These are phyloP conservation scores for Micromonas commoda DNA, from an alignment of 139 green algal species.

Conservation along the genomic window DNA sequence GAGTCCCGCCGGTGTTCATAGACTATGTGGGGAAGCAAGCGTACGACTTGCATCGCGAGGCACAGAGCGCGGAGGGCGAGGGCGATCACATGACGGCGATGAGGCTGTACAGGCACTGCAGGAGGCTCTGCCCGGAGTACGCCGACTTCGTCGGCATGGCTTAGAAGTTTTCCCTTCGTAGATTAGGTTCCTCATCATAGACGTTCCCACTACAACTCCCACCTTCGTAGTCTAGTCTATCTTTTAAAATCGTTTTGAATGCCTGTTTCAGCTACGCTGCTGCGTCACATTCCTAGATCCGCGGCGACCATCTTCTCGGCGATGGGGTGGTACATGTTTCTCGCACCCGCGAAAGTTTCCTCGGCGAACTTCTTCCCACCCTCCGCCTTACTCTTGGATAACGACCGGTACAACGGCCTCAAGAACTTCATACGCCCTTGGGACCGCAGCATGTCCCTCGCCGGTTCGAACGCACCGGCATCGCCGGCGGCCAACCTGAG, in stretches of 20 bases:
- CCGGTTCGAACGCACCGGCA: slow-evolving; percentile 35
- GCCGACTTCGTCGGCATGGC: neutral
- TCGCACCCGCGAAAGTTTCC: slow-evolving; percentile 53
- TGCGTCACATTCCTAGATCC: slow-evolving; percentile 54
- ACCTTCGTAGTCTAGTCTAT: too few relatives aligned
- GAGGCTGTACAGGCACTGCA: neutral
- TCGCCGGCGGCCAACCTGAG: slow-evolving; percentile 63
- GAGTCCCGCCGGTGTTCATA: slow-evolving; percentile 9
- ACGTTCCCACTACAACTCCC: too few relatives aligned
- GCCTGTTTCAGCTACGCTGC: too few relatives aligned
- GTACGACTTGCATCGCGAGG: slow-evolving; percentile 28
- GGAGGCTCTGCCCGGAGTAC: neutral
- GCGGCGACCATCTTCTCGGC: slow-evolving; percentile 69
- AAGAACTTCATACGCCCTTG: slow-evolving; percentile 71
- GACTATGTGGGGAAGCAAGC: slow-evolving; percentile 18
- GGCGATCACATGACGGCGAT: slow-evolving; percentile 27
- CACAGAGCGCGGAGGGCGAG: slow-evolving; percentile 16
- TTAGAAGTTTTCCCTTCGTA: slow-evolving; percentile 31
- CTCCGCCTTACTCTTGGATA: slow-evolving; percentile 39
- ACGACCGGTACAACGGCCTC: slow-evolving; percentile 63
- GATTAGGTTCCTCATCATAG: too few relatives aligned
- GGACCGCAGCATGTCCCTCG: neutral
- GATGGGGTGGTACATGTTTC: slow-evolving; percentile 75
- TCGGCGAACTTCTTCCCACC: slow-evolving; percentile 37
- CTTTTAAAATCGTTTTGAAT: too few relatives aligned